Conservation (phyloP, 2,329 filamentous ascomycete genomes). For the Aspergillus tubingensis region DNA sequence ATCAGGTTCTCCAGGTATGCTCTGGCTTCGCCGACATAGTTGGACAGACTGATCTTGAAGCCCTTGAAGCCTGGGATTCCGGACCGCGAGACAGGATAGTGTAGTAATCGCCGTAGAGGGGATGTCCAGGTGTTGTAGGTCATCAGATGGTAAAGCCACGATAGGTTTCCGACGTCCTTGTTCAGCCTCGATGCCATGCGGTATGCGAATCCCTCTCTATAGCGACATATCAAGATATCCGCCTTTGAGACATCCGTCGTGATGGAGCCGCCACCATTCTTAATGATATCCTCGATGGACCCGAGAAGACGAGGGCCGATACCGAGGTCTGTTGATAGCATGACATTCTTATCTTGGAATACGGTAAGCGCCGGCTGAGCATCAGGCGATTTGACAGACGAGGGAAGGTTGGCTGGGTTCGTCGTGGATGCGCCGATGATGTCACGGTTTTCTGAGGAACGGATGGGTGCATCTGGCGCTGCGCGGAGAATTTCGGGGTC, state of each 20-base stretch:
- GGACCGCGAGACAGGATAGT: conserved; percentile 79
- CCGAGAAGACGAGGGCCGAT: conserved; percentile 67
- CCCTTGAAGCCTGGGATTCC: conserved; percentile 78
- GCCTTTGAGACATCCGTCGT: conserved; percentile 67
- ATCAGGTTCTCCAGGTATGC: conserved; percentile 93
- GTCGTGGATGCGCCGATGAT: conserved; percentile 68
- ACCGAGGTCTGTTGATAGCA: conserved; percentile 73
- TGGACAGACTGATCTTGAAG: conserved; percentile 84
- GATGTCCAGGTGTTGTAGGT: conserved; percentile 86
- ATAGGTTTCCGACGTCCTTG: conserved; percentile 86
- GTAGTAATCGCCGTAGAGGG: conserved; percentile 76
- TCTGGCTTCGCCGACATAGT: conserved; percentile 92
- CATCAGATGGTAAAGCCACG: conserved; percentile 93
- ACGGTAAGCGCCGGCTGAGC: conserved; percentile 62
- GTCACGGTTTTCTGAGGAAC: conserved; percentile 59
- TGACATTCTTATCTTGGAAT: conserved; percentile 75
- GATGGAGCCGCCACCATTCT: conserved; percentile 69
- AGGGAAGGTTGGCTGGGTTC: conserved; percentile 45
- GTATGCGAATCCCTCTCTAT: conserved; percentile 79
- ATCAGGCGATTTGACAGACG: conserved; percentile 29
- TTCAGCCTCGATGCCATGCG: conserved; percentile 70
- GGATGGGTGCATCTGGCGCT: conserved; percentile 57
- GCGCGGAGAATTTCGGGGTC: conserved; percentile 77
- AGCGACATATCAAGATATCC: conserved; percentile 85
- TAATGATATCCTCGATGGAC: conserved; percentile 71